Evolutionary conservation across 257 asterid genomes (phyloP).

Genomic region (Solanum bulbocastanum): DNA sequence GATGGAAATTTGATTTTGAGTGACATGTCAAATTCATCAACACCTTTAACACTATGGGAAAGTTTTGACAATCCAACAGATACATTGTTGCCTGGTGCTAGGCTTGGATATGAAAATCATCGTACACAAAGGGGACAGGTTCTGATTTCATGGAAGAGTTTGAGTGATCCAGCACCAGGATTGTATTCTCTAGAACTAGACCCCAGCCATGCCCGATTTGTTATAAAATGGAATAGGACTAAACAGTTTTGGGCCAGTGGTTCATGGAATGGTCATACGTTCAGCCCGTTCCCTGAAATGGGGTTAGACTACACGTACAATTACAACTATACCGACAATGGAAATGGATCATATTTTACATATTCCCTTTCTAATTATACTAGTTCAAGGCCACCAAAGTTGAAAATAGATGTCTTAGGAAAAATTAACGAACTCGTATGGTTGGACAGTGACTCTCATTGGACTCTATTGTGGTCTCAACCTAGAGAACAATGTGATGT

Average conservation of each 20-base stretch:
- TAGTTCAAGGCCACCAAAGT: not conserved
- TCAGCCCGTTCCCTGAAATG: not conserved
- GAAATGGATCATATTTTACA: not conserved
- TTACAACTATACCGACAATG: not conserved
- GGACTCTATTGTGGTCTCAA: constrained; percentile 19
- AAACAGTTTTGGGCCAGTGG: no score
- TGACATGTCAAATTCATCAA: not conserved
- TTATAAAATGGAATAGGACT: not conserved
- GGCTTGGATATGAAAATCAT: not conserved
- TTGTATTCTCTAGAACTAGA: not conserved
- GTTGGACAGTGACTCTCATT: not conserved
- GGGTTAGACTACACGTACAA: not conserved
- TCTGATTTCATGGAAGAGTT: not conserved
- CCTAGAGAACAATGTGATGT: constrained; percentile 29
- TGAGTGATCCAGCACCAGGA: not conserved
- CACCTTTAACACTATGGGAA: not conserved
- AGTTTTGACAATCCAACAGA: not conserved
- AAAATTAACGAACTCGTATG: not conserved
- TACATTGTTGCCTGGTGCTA: not conserved
- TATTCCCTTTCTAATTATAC: not conserved
- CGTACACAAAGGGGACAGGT: not conserved
- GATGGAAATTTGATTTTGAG: not conserved
- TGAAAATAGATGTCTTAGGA: not conserved
- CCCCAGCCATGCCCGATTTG: not conserved
- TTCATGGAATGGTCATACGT: not conserved